Evolutionary conservation across 1,284 basidiomycete species (phyloP), one percentile per base, ranked within the genome.

Genomic region (Trametes pubescens): DNA sequence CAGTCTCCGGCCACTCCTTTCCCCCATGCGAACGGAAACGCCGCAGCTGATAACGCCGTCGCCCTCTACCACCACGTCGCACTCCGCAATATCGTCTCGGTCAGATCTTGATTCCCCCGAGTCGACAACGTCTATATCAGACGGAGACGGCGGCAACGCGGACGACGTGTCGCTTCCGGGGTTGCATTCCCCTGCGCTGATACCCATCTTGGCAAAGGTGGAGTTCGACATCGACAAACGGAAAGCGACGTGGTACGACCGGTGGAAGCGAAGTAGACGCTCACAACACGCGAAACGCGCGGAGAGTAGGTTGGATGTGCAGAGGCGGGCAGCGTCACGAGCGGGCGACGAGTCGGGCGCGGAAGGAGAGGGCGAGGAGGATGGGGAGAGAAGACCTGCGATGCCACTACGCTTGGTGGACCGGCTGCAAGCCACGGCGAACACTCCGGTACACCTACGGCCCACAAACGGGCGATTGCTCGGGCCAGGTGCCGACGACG

Each of bases 191-290:
- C 74, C 83, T 55, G 86, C 89, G 32, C 77, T 92, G 48, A 86
- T 93, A 57, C 92, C 92, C 14, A 88, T 95, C 63, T 82, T 95
- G 34, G 94, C 93, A 57, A 95, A 94, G 77, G 86, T 95, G 21
- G 93, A 95, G 75, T 95, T 95, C 69, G 92, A 95, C 72, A 91
- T 95, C 69, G 93, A 95, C 74, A 81, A 81, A 51, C 80, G 83
- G 55, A 88, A 83, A 69, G 92, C 91, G 11, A 79, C 80, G n/a
- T 95, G 94, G 93, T 95, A 90, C 69, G 88, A 90, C 18, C 84
- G 86, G 7, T 95, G 93, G 93, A 65, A 89, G 38, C 82, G 87
- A 60, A 91, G 86, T 69, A 80, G 90, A 59, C 82, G 81, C 64
- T 77, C 80, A 51, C 87, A 86, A 61, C 82, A 84, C 59, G 81